Evolutionary conservation across 768 basidiomycete genomes (phyloP), one percentile per base, ranked within the genome.

Genomic region (Macrocybe gigantea): DNA sequence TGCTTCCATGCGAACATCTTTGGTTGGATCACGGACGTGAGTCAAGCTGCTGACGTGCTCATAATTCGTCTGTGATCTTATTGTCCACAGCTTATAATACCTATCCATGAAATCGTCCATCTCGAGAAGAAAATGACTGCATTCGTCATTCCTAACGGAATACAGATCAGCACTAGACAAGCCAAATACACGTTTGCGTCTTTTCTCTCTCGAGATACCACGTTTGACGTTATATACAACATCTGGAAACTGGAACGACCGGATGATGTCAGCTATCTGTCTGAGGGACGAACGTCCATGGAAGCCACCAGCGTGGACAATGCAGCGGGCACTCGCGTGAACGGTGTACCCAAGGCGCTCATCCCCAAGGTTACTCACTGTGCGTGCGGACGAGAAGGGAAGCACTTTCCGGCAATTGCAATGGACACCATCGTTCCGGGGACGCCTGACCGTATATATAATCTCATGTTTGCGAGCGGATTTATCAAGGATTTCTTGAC

Each of bases 1-100:
- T 98, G 93, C 70, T 99, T 98, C 73, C 91, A 99, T 57, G 95
- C 96, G 38, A 98, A 98, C 61, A 97, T 98, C 38, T 95, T 98
- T 65, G 95, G 96, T 38, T 98, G 95, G 96, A 87, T 96, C 42
- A 98, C 95, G 30, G 85, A 95, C 61, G 94, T 95, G 64, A 65
- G 93, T 73, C 0, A 33, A 9, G 22, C 31, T 43, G 41, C 39
- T 31, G 29, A 7, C 45, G 22, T 31, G 29, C 47, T 41, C 45
- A 37, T 48, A 50, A 59, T 45, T 54, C 44, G 54, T 60, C 41
- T 53, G 60, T 14, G 56, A 54, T 53, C 49, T 39, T 49, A 42
- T n/a, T 29, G n/a, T 7, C 39, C 35, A 31, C 62, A 94, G 93
- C 73, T 94, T 53, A 83, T 83, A 38, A 82, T 97, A 49, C 87